Percentiles rank a stretch among this genome's conserved stretches.
Conservation (phyloP, 192 early-diverging fungal species). For the Geranomyces michiganensis region DNA sequence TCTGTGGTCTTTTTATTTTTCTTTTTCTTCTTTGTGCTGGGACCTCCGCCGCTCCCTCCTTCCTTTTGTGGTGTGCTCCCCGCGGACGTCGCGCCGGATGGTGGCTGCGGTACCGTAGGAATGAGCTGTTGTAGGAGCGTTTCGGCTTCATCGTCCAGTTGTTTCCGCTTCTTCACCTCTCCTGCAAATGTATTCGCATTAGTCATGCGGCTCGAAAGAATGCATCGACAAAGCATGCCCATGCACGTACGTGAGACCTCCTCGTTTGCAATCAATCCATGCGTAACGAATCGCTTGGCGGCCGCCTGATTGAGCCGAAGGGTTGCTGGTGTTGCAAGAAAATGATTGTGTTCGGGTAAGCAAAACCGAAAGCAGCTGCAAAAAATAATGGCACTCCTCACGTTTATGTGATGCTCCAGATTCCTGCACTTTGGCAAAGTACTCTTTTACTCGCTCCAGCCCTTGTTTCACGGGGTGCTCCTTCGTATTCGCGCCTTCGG, state of each 20-base stretch:
- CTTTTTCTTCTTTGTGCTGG: slow-evolving; percentile 20
- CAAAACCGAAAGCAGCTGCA: neutral
- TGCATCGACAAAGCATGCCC: neutral
- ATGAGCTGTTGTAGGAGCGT: slow-evolving; percentile 1
- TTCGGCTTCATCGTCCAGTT: slow-evolving; percentile 7
- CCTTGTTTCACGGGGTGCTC: slow-evolving; percentile 31
- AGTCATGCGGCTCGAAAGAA: neutral
- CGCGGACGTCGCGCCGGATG: neutral
- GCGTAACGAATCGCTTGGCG: slow-evolving; percentile 23
- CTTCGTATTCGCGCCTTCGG: slow-evolving; percentile 19
- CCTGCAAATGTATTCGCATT: neutral
- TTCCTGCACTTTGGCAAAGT: slow-evolving; percentile 27
- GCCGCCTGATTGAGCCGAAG: slow-evolving; percentile 21
- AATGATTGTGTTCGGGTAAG: neutral
- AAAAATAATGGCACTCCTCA: slow-evolving; percentile 6
- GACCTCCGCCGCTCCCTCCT: neutral
- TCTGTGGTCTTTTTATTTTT: slow-evolving; percentile 14
- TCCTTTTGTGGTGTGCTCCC: slow-evolving; percentile 13
- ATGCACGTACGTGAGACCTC: slow-evolving; percentile 13
- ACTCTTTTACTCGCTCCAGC: slow-evolving; percentile 26
- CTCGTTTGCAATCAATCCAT: slow-evolving; percentile 15
- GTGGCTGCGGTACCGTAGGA: neutral
- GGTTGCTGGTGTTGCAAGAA: neutral
- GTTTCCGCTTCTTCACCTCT: slow-evolving; percentile 29
- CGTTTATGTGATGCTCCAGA: slow-evolving; percentile 22